A percentile compares a stretch with the other conserved stretches of the same genome.
These are phyloP conservation scores for Coleophoma crateriformis DNA, from an alignment of 2,329 filamentous ascomycete species.

Conservation along the genomic window DNA sequence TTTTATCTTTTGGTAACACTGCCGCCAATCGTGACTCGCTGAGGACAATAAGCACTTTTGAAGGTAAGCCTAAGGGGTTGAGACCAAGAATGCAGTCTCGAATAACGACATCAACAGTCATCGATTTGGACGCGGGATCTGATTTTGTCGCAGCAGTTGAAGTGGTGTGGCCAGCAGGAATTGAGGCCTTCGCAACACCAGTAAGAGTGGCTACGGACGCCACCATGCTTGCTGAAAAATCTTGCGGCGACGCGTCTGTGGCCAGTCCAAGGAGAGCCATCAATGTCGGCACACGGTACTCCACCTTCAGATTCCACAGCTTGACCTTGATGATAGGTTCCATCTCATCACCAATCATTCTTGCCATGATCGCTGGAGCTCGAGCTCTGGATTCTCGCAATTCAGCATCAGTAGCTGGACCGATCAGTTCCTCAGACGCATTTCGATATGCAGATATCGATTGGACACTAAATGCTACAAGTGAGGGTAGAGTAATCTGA, in stretches of 20 bases:
- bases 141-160: not conserved
- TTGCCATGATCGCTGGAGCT: constrained; percentile 72
- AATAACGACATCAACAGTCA: constrained; percentile 69
- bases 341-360: constrained; percentile 90
- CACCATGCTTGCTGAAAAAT: constrained; percentile 70
- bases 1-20: constrained; percentile 57
- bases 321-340: constrained; percentile 88
- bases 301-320: constrained; percentile 75
- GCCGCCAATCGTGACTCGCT: constrained; percentile 72
- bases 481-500: constrained; percentile 78
- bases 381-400: constrained; percentile 18
- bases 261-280: constrained; percentile 72
- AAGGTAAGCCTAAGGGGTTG: constrained; percentile 69
- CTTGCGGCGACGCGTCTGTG: constrained; percentile 62
- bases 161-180: constrained; percentile 4
- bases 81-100: constrained; percentile 78
- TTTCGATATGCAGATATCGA: constrained; percentile 59
- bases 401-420: constrained; percentile 34
- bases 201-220: constrained; percentile 75
- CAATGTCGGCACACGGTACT: constrained; percentile 81
- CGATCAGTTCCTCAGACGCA: constrained; percentile 64
- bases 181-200: constrained; percentile 50
- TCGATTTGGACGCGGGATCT: constrained; percentile 40
- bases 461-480: constrained; percentile 73
- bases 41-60: constrained; percentile 74